phyloP scores from a whole-genome alignment of 2,329 filamentous ascomycete species.

The Pochonia chlamydosporia region DNA sequence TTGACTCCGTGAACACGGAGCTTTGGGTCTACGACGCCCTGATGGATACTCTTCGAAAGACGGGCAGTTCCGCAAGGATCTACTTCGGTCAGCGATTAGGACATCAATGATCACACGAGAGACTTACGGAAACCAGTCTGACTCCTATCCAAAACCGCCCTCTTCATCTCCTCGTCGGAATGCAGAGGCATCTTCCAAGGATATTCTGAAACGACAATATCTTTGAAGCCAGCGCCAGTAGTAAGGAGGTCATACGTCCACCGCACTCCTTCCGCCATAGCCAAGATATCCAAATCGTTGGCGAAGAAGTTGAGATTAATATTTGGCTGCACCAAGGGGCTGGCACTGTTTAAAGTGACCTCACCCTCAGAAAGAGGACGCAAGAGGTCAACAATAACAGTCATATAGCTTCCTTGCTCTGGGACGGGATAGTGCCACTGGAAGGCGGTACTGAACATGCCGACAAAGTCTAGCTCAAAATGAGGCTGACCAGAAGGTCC shows the following conservation, averaged over 20 bases:
- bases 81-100: slow-evolving; percentile 3
- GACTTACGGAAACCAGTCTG: slow-evolving; percentile 50
- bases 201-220: slow-evolving; percentile 47
- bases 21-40: slow-evolving; percentile 46
- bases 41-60: slow-evolving; percentile 42
- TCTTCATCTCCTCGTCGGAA: slow-evolving; percentile 50
- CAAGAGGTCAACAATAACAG: slow-evolving; percentile 46
- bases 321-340: slow-evolving; percentile 52
- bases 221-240: slow-evolving; percentile 50
- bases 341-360: slow-evolving; percentile 48
- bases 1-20: slow-evolving; percentile 49
- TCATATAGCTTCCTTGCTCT: slow-evolving; percentile 43
- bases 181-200: slow-evolving; percentile 55
- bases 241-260: slow-evolving; percentile 52
- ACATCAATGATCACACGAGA: background rate
- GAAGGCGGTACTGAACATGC: slow-evolving; percentile 46
- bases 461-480: slow-evolving; percentile 58
- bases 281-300: slow-evolving; percentile 50
- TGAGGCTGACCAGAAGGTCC: slow-evolving; percentile 50
- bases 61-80: slow-evolving; percentile 51
- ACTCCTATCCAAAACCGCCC: slow-evolving; percentile 49
- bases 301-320: slow-evolving; percentile 57
- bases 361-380: slow-evolving; percentile 40
- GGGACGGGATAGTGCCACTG: slow-evolving; percentile 41
- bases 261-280: slow-evolving; percentile 51